Base-by-base conservation (phyloP, 441 rosid species). In the Gossypium laxum region DNA sequence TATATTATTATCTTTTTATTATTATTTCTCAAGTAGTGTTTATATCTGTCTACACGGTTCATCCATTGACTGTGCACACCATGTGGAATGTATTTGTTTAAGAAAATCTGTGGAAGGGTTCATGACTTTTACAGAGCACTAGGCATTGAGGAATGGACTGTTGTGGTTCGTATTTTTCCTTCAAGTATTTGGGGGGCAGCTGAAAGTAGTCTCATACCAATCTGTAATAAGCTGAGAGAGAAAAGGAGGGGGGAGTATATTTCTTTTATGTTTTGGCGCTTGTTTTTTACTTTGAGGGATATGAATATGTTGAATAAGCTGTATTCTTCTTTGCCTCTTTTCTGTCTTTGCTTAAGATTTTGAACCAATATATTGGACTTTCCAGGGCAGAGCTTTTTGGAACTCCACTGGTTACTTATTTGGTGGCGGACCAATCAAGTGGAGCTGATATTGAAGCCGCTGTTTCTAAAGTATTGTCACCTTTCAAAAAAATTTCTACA, bases 371-470 rank as follows among this genome's bases (percentile, higher is more conserved):
- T 56, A 65, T 69, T 69, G 43, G 48, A 59, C 80, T 72, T 79
- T 38, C 60, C 83, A 89, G 95, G 18, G 76, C 76, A 78, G 92
- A 88, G 45, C 3, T 41, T 41, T 41, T 41, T 41, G 12, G 12
- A 41, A 41, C 45, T 41, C 45, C 45, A 41, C 12, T 41, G 45
- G 3, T 41, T 8, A 41, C 45, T 41, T 41, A 41, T 41, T 41
- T 41, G 45, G 45, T 8, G 15, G 77, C 75, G 76, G 92, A 88
- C 69, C 72, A 77, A 8, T 80, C 79, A 70, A 83, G 74, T 63
- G 89, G 90, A 81, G 83, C 84, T 79, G 90, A 86, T 78, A 82
- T 93, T 73, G 83, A 82, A 67, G 50, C 54, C 55, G 80, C 89
- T 50, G 85, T 84, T 67, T 78, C 83, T 52, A 75, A 62, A 73